phyloP scores from a whole-genome alignment of 768 basidiomycete genomes.

The Russula dissimulans region DNA sequence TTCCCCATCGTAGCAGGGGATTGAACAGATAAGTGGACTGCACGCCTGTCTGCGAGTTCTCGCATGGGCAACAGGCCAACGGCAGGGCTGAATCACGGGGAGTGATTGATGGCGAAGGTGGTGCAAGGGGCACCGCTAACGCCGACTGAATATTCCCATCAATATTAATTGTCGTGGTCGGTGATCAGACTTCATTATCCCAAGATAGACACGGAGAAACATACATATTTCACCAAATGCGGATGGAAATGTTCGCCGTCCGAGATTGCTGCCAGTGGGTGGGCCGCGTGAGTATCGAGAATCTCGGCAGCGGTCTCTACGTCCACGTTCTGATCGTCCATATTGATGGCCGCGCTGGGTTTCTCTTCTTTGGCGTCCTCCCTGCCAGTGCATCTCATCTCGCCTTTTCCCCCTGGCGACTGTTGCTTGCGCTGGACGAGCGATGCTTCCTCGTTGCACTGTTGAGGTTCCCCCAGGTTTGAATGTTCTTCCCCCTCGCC shows the following conservation, averaged over 20 bases:
- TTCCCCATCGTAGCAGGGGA: background rate
- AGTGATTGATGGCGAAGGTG: background rate
- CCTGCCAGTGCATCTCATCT: background rate
- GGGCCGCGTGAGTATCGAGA: background rate
- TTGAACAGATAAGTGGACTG: constrained; percentile 3
- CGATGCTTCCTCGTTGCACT: too few relatives aligned
- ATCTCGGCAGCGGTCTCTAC: background rate
- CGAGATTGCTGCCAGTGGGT: background rate
- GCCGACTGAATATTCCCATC: too few relatives aligned
- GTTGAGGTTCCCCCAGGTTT: too few relatives aligned
- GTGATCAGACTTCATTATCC: too few relatives aligned
- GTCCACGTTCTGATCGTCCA: background rate
- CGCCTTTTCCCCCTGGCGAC: too few relatives aligned
- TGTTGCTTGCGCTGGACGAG: too few relatives aligned
- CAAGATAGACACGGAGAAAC: background rate
- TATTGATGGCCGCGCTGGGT: too few relatives aligned
- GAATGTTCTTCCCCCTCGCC: background rate
- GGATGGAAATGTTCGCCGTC: background rate
- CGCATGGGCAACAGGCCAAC: background rate
- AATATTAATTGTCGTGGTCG: too few relatives aligned
- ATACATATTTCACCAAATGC: background rate
- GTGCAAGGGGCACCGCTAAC: background rate
- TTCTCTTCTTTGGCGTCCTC: background rate
- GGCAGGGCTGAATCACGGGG: background rate
- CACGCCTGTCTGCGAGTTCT: constrained; percentile 2